Conservation (phyloP, 2,329 filamentous ascomycete species). For the Arthroderma uncinatum region DNA sequence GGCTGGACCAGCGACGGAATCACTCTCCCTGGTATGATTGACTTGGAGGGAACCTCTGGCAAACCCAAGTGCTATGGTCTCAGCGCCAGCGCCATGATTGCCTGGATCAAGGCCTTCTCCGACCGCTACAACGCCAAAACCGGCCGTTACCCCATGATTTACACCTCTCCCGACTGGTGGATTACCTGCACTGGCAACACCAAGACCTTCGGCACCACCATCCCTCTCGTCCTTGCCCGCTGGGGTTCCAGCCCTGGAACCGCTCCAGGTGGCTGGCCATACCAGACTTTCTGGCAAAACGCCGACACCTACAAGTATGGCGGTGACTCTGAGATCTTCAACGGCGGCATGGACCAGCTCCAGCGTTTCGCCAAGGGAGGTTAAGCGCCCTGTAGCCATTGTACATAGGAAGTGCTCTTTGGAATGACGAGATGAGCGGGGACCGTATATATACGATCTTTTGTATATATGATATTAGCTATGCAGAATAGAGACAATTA, state of each 20-base stretch:
- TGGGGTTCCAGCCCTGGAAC: conserved; percentile 35
- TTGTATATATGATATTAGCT: neutral
- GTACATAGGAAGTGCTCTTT: neutral
- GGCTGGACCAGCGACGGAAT: conserved; percentile 45
- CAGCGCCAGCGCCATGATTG: conserved; percentile 37
- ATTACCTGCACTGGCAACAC: conserved; percentile 42
- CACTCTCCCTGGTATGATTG: conserved; percentile 48
- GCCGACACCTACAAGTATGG: conserved; percentile 39
- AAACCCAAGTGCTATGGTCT: conserved; percentile 39
- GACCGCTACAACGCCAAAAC: conserved; percentile 40
- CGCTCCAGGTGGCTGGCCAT: conserved; percentile 43
- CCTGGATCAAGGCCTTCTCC: conserved; percentile 45
- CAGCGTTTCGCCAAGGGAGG: conserved; percentile 24
- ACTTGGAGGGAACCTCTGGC: conserved; percentile 39
- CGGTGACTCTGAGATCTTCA: conserved; percentile 45
- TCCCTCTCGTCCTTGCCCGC: conserved; percentile 40
- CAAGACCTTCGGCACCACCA: conserved; percentile 36
- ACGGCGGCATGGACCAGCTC: conserved; percentile 32
- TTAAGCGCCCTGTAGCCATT: neutral
- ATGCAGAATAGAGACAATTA: no score
- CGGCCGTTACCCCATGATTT: conserved; percentile 43
- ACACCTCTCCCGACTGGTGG: conserved; percentile 47
- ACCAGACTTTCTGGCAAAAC: conserved; percentile 47
- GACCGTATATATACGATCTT: neutral
- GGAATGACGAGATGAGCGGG: neutral